These are phyloP conservation scores for Cylindrodendrum hubeiense DNA, from an alignment of 2,329 filamentous ascomycete species.

Conservation along the genomic window DNA sequence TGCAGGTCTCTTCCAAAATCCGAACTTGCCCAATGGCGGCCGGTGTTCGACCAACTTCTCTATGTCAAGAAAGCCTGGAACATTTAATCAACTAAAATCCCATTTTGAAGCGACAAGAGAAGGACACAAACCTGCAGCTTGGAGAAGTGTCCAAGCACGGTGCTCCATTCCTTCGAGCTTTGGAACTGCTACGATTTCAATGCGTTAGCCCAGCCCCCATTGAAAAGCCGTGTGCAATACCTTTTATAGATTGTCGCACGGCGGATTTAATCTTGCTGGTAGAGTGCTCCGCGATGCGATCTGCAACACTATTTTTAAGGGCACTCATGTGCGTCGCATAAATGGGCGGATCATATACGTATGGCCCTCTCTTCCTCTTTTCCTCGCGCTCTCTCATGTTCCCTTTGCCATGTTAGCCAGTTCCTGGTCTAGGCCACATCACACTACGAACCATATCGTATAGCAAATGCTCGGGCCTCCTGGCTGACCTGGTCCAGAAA, in stretches of 20 bases:
- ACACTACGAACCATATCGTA: slow-evolving; percentile 31
- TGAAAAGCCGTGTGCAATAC: slow-evolving; percentile 1
- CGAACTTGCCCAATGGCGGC: slow-evolving; percentile 28
- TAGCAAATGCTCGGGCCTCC: slow-evolving; percentile 35
- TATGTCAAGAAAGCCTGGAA: slow-evolving; percentile 37
- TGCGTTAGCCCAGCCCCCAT: not conserved
- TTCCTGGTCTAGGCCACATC: not conserved
- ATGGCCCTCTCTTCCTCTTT: no score
- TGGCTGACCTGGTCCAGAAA: slow-evolving; percentile 39
- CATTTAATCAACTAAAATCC: rapidly evolving
- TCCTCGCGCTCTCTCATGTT: no score
- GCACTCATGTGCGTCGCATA: no score
- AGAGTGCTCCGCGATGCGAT: slow-evolving; percentile 13
- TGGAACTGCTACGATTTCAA: not conserved
- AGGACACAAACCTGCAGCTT: slow-evolving; percentile 30
- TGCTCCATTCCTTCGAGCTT: slow-evolving; percentile 32
- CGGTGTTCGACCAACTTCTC: slow-evolving; percentile 39
- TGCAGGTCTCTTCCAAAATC: slow-evolving; percentile 34
- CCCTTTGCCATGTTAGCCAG: no score
- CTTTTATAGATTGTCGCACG: slow-evolving; percentile 31
- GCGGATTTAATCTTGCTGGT: slow-evolving; percentile 29
- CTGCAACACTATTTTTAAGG: no score
- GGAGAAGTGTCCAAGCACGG: slow-evolving; percentile 34
- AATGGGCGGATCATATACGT: no score
- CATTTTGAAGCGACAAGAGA: no score